Evolutionary conservation across 2,329 filamentous ascomycete genomes (phyloP).

Genomic region (Pseudogymnoascus sp.): DNA sequence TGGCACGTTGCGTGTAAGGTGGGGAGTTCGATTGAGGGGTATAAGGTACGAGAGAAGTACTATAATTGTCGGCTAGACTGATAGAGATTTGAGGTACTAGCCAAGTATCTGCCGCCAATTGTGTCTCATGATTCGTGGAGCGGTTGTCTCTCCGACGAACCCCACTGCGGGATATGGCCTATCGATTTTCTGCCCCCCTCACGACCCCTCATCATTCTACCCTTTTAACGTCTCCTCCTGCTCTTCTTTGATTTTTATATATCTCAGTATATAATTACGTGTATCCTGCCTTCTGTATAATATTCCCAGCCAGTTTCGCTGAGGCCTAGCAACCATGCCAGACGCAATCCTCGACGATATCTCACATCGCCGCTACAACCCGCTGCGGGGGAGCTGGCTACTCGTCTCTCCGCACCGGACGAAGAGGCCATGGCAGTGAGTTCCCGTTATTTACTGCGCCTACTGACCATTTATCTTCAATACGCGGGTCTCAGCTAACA

Average conservation of each 20-base stretch:
- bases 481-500: conserved; percentile 11
- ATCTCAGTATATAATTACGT: neutral
- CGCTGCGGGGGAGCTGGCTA: conserved; percentile 81
- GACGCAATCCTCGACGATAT: conserved; percentile 86
- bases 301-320: neutral
- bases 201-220: neutral
- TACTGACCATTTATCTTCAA: neutral
- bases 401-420: conserved; percentile 93
- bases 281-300: neutral
- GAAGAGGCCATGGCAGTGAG: conserved; percentile 96
- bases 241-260: neutral
- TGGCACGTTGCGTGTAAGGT: neutral
- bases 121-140: neutral
- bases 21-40: neutral
- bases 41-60: neutral
- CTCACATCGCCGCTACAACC: conserved; percentile 90
- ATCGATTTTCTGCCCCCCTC: neutral
- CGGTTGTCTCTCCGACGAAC: neutral
- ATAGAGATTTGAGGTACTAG: neutral
- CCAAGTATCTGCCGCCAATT: neutral
- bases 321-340: conserved; percentile 46
- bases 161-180: neutral
- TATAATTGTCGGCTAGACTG: too few relatives aligned
- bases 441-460: neutral
- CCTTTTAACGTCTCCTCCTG: neutral